Evolutionary conservation across 2,329 filamentous ascomycete species (phyloP).

Genomic region (Hansfordia pulvinata): DNA sequence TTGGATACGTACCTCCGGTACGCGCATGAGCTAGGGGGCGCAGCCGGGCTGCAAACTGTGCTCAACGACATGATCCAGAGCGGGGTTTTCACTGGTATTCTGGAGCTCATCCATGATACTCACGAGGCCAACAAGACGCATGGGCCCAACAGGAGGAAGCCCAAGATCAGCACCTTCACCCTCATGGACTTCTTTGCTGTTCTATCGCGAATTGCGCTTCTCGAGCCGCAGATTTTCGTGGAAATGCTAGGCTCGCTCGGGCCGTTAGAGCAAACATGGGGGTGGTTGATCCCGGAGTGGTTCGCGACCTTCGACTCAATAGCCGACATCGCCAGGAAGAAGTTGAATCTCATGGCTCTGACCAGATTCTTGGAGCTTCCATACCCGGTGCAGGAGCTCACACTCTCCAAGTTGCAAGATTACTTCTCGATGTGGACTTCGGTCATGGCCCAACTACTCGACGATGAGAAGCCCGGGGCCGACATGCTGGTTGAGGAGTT

Average conservation of each 20-base stretch:
- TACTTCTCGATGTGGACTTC: slow-evolving; percentile 66
- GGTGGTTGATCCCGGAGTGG: slow-evolving; percentile 49
- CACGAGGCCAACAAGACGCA: slow-evolving; percentile 68
- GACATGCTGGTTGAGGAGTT: slow-evolving; percentile 38
- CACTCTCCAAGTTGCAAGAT: slow-evolving; percentile 52
- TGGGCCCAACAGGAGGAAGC: slow-evolving; percentile 60
- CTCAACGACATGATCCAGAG: slow-evolving; percentile 51
- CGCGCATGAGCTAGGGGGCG: slow-evolving; percentile 47
- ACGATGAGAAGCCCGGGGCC: slow-evolving; percentile 29
- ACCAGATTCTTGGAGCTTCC: slow-evolving; percentile 57
- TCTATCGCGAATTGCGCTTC: slow-evolving; percentile 63
- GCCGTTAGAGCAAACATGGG: slow-evolving; percentile 36
- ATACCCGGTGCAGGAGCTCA: slow-evolving; percentile 40
- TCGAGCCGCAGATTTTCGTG: slow-evolving; percentile 56
- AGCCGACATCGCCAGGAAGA: slow-evolving; percentile 50
- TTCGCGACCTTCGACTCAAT: slow-evolving; percentile 57
- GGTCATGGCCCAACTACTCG: slow-evolving; percentile 51
- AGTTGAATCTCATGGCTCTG: slow-evolving; percentile 59
- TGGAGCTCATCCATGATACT: slow-evolving; percentile 53
- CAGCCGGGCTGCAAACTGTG: slow-evolving; percentile 46
- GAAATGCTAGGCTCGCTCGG: slow-evolving; percentile 36
- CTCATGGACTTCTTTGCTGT: slow-evolving; percentile 80
- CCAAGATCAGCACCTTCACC: slow-evolving; percentile 58
- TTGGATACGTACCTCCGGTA: slow-evolving; percentile 53
- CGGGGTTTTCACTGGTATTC: slow-evolving; percentile 47